Base-by-base conservation (phyloP, 1,284 basidiomycete species). In the Puccinia triticina region DNA sequence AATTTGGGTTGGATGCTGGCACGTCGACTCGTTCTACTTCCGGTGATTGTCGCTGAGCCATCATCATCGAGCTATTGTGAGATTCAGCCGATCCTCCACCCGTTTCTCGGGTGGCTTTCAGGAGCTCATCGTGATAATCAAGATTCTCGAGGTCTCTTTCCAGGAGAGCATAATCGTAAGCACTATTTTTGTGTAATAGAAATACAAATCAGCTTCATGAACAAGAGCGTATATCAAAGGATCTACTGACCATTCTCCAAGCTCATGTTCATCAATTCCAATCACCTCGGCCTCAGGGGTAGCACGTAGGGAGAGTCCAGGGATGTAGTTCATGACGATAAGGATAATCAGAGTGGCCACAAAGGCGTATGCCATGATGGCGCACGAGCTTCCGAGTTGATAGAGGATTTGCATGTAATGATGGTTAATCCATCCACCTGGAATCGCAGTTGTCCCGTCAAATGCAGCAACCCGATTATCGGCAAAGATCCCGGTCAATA, bases 281-380 rank as follows among this genome's bases (percentile, higher is more conserved):
- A 98, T 89, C 83, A 95, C 92, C 89, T 98, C 96, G 46, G 91
- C 91, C 84, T 95, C 93, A 85, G 96, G 95, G 46, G 89, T 88
- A 26, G 90, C 90, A 83, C 95, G 92, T 71, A 99, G 90, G 79
- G 92, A 90, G 83, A 94, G 89, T 84, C 91, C 92, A 2, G 96
- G 96, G 85, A 97, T 93, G 88, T 90, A 94, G 89, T 98, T 95
- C 91, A 98, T 93, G 85, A 92, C 88, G 92, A 95, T 95, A 79
- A 94, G 90, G 87, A 98, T 93, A 88, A 95, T 90, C 18, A 93
- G 55, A 37, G 86, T 86, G 16, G 85, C 69, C 85, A 91, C 91
- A 87, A 96, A 93, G 23, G 93, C 93, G 87, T 93, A 96, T 3
- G 88, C 88, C 71, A 95, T 88, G 77, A 93, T 93, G 29, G 93